These are phyloP conservation scores for Rhododendron ovatum DNA, from an alignment of 148 eudicot species.

Conservation along the genomic window DNA sequence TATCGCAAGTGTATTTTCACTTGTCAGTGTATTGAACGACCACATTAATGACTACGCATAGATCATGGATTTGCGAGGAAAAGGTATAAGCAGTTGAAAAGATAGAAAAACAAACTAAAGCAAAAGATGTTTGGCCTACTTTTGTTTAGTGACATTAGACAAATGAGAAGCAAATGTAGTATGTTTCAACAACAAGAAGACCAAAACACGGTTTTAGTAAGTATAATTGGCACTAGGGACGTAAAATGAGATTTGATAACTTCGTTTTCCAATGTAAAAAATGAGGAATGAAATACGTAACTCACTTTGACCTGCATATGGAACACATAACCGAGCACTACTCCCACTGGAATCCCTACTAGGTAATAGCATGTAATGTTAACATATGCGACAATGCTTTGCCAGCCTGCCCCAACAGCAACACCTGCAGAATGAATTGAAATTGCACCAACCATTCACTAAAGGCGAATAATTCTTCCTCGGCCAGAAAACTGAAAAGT, in stretches of 20 bases:
- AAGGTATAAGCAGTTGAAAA: neutral
- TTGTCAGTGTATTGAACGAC: neutral
- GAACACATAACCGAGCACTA: constrained; percentile 38
- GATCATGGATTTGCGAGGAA: neutral
- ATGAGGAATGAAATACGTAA: neutral
- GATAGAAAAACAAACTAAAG: neutral
- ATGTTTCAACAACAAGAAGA: neutral
- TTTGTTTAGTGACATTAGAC: neutral
- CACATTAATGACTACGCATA: neutral
- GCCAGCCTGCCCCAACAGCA: constrained; percentile 45
- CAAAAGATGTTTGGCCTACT: neutral
- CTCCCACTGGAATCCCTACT: constrained; percentile 43
- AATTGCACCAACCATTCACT: neutral
- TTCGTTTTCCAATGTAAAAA: neutral
- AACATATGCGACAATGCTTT: constrained; percentile 39
- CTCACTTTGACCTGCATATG: constrained; percentile 34
- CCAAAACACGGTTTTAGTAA: neutral
- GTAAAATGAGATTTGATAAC: neutral
- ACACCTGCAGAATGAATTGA: constrained; percentile 25
- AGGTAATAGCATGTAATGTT: constrained; percentile 44
- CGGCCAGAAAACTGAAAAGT: neutral
- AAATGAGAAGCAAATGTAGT: neutral
- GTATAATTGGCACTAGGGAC: too few relatives aligned
- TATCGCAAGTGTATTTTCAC: neutral
- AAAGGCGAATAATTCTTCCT: neutral